A percentile compares a stretch with the other conserved stretches of the same genome.
Conservation (phyloP, 176 grass and related monocot species). For the Musa troglodytarum region DNA sequence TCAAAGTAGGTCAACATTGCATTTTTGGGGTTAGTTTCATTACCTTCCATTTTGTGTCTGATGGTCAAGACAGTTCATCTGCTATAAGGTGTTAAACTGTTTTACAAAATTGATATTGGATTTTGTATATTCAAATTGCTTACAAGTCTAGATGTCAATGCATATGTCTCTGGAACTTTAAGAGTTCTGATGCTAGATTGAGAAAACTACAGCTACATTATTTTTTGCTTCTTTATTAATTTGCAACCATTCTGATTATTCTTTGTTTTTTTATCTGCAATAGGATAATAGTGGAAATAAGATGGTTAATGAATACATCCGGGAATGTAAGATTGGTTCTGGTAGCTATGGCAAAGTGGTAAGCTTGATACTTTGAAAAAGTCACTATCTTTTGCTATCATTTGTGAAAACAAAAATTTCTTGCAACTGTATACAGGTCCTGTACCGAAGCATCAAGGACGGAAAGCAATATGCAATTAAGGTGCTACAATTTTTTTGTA, state of each 20-base stretch:
- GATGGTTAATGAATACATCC: constrained; percentile 86
- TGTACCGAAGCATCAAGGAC: constrained; percentile 58
- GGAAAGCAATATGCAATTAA: constrained; percentile 76
- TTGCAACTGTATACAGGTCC: constrained; percentile 35
- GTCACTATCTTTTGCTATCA: background rate
- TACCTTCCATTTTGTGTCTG: background rate
- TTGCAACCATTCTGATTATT: constrained; percentile 5
- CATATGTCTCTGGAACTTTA: background rate
- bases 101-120: background rate
- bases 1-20: background rate
- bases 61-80: background rate
- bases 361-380: constrained; percentile 19
- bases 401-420: constrained; percentile 13
- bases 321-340: constrained; percentile 56
- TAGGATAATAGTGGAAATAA: constrained; percentile 74
- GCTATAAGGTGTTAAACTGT: background rate
- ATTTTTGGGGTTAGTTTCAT: background rate
- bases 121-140: background rate
- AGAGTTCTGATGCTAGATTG: background rate
- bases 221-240: background rate
- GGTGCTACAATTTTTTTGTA: constrained; percentile 23
- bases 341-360: constrained; percentile 97
- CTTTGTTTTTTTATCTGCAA: constrained; percentile 14
- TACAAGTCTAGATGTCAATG: background rate
- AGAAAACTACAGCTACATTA: background rate